Evolutionary conservation across 2,329 filamentous ascomycete genomes (phyloP), one percentile per base, ranked within the genome.

Genomic region (Penicillium decumbens): DNA sequence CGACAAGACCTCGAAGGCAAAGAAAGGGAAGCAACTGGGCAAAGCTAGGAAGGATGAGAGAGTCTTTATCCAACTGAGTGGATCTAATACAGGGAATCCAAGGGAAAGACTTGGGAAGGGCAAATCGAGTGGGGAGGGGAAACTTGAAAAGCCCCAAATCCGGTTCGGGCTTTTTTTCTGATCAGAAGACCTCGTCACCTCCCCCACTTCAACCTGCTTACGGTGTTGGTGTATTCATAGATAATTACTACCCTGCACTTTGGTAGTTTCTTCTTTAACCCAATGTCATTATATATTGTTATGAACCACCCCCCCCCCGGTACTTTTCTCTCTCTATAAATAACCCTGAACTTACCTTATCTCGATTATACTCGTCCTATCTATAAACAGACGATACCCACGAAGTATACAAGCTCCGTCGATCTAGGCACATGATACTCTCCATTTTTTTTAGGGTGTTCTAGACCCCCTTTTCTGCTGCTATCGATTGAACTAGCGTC

Each of bases 101-200:
- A 20, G 15, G 32, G 15, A 8, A 15, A 20, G 32, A 32, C 12
- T 10, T 27, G 28, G 28, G 18, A 27, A 13, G 15, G 15, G 15
- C 15, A 18, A 18, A 18, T 30, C 15, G 20, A 6, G 23, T 46
- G 42, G 47, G 51, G 51, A 47, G 20, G 20, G 20, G 20, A 23
- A 23, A 23, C 20, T 23, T 23, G 20, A 49, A 30, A 9, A 8
- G n/a, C 12, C 38, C 51, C 52, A 58, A 60, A 61, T 61, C 58
- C 58, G 58, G 58, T 59, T 59, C 58, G 51, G 50, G 45, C 49
- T 59, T 64, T 65, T 66, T 63, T 64, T 56, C 45, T 64, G 62
- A 65, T 65, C 63, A 65, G 62, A 60, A 60, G 64, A 65, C 63
- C 63, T 58, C 59, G 53, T 60, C 58, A 60, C 55, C 43, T 47